phyloP scores from a whole-genome alignment of 805 yeast genomes.

The Myxozyma neglecta region DNA sequence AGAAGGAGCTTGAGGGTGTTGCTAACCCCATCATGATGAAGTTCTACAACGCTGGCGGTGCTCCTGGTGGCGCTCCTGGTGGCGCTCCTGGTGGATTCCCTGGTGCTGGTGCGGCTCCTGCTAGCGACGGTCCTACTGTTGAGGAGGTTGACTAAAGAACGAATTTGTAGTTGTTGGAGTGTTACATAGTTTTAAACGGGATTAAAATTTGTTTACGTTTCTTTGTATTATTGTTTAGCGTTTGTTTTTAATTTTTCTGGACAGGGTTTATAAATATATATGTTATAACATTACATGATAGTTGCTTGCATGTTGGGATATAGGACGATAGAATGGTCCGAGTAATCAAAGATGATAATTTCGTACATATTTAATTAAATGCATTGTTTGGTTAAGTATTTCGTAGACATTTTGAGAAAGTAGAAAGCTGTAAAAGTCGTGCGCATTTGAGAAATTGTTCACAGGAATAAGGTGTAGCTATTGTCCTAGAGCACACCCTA shows the following conservation, averaged over 20 bases:
- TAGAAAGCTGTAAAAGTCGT: too few relatives aligned
- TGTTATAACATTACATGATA: neutral
- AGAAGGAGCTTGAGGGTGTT: slow-evolving; percentile 91
- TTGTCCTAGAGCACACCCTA: too few relatives aligned
- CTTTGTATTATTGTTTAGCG: slow-evolving; percentile 2
- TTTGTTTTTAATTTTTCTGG: slow-evolving; percentile 2
- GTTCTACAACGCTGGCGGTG: slow-evolving; percentile 82
- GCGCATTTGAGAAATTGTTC: too few relatives aligned
- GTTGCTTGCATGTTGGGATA: neutral
- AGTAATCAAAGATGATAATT: too few relatives aligned
- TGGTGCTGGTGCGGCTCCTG: slow-evolving; percentile 47
- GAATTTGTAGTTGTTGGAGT: neutral
- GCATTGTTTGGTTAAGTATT: too few relatives aligned
- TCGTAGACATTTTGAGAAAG: too few relatives aligned
- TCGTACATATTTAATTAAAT: too few relatives aligned
- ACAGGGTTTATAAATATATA: neutral
- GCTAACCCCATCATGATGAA: slow-evolving; percentile 97
- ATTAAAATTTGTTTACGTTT: slow-evolving; percentile 1
- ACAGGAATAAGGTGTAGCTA: too few relatives aligned
- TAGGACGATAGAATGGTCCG: neutral
- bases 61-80: slow-evolving; percentile 64
- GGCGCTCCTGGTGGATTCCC: slow-evolving; percentile 68
- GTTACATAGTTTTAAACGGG: slow-evolving; percentile 2
- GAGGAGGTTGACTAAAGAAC: slow-evolving; percentile 69
- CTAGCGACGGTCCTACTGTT: slow-evolving; percentile 70